Evolutionary conservation across 2,329 filamentous ascomycete genomes (phyloP).

Genomic region (Zasmidium cellare): DNA sequence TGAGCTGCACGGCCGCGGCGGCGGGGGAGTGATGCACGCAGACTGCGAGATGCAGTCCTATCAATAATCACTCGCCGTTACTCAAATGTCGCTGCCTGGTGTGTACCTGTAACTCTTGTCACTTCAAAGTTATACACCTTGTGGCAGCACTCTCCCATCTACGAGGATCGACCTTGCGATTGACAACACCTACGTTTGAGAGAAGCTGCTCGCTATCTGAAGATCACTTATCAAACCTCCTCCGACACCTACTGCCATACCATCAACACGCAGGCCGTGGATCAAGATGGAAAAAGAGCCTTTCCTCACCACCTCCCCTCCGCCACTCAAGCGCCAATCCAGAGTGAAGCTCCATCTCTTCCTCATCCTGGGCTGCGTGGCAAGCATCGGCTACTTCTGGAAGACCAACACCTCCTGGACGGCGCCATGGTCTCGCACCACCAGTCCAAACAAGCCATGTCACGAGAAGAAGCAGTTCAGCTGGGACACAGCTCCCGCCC

Average conservation of each 20-base stretch:
- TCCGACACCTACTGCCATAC: too few species aligned
- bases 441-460: background rate
- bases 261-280: background rate
- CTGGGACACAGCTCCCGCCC: background rate
- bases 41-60: too few species aligned
- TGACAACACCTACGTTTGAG: background rate
- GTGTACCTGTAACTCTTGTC: background rate
- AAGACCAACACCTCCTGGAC: background rate
- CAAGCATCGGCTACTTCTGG: background rate
- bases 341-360: background rate
- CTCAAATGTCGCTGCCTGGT: background rate
- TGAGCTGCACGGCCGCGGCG: too few species aligned
- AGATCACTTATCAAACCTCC: too few species aligned
- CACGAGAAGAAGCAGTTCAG: background rate
- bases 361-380: background rate
- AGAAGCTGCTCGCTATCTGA: background rate
- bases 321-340: background rate
- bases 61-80: background rate
- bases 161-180: background rate
- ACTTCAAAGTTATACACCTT: background rate
- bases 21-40: too few species aligned
- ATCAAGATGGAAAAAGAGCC: background rate
- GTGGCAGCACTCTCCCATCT: background rate
- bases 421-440: background rate
- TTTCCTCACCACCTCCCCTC: background rate